Evolutionary conservation across 2,329 filamentous ascomycete species (phyloP), one percentile per base, ranked within the genome.

Genomic region (Xylariales sp.): DNA sequence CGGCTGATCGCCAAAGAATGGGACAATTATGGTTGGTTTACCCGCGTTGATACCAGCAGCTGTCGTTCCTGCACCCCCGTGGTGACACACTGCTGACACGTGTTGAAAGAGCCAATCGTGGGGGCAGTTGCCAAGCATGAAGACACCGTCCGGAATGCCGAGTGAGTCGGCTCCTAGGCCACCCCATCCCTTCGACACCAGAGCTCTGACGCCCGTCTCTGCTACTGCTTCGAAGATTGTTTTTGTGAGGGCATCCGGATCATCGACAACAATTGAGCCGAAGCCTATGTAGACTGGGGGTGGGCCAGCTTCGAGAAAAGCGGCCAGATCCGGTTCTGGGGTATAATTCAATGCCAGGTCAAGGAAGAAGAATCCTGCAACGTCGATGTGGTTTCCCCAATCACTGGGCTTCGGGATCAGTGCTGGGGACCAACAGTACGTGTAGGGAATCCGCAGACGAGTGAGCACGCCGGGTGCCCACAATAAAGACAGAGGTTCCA

Each of bases 141-240:
- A 88, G 2, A 94, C 80, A 4, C 80, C 79, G 3, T 88, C 79
- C 0, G 87, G 87, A n/a, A 88, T 63, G 1, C 75, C 76, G 3
- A 85, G 58, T 22, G 80, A 70, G 52, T 88, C 84, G 0, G 78
- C 84, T 21, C 88, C 88, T 6, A 95, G 70, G 1, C 88, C 88
- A 36, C 88, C 88, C 89, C 88, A 95, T 12, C 88, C 89, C 55
- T 91, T 89, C 0, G 87, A 91, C 1, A 95, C 83, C 1, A 95
- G 66, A 2, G 88, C 88, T 43, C 88, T 74, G n/a, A 86, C 64
- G 4, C 74, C 74, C 9, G 65, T 62, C 33, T 56, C 58, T 15
- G 55, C 52, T 2, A 76, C 63, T 1, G 73, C 71, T n/a, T 67
- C 60, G 3, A 77, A 61, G 1, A 78, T 63, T 9, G 62, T 66